phyloP scores from a whole-genome alignment of 2,329 filamentous ascomycete genomes.

The Ascochyta koolunga region DNA sequence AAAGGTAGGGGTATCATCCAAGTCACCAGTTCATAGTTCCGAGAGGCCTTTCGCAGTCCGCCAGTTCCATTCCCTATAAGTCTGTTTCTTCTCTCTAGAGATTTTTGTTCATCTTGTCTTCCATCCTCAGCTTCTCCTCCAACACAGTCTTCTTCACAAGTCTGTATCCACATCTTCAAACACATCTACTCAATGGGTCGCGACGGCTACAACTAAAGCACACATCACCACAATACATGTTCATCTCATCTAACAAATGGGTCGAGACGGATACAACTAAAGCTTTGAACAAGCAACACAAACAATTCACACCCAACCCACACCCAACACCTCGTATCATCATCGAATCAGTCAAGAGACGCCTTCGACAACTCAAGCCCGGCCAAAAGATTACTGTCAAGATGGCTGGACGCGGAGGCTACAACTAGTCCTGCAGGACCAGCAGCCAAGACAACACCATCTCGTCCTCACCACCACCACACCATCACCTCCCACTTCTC shows the following conservation, averaged over 20 bases:
- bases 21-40: conserved; percentile 11
- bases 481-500: no score
- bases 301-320: background rate
- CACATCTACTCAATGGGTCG: conserved; percentile 35
- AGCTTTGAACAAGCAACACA: conserved; percentile 11
- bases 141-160: background rate
- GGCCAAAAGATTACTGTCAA: conserved; percentile 19
- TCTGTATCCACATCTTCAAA: background rate
- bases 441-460: background rate
- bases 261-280: conserved; percentile 51
- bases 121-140: conserved; percentile 1
- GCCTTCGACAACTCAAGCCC: conserved; percentile 12
- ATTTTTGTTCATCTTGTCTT: conserved; percentile 3
- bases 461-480: background rate
- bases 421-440: conserved; percentile 30
- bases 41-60: conserved; percentile 10
- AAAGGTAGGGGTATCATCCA: conserved; percentile 5
- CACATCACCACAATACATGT: conserved; percentile 1
- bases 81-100: conserved; percentile 5
- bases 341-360: conserved; percentile 22
- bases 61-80: conserved; percentile 7
- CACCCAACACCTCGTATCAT: background rate
- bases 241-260: conserved; percentile 38
- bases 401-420: conserved; percentile 44
- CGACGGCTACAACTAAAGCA: conserved; percentile 35